A percentile compares a stretch with the other conserved stretches of the same genome.
Conservation (phyloP, 2,329 filamentous ascomycete species). For the Lachnellula arida region DNA sequence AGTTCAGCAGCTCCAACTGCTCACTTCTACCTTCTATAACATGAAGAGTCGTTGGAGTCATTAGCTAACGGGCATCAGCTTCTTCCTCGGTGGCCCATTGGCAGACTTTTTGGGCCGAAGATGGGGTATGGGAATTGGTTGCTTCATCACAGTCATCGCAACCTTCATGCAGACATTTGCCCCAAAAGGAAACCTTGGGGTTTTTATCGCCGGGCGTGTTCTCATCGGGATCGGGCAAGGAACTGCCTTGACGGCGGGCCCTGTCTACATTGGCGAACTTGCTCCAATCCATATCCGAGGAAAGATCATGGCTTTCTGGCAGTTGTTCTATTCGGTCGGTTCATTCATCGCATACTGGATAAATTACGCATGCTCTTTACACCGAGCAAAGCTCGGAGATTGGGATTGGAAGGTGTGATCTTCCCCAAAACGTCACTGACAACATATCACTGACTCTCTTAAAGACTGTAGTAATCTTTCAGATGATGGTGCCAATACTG, state of each 20-base stretch:
- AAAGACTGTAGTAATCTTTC: constrained; percentile 58
- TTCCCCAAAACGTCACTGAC: too few species aligned
- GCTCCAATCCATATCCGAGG: constrained; percentile 60
- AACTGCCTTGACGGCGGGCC: constrained; percentile 61
- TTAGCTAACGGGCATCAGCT: constrained; percentile 35
- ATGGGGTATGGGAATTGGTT: constrained; percentile 60
- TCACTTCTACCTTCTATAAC: background rate
- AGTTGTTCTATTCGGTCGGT: constrained; percentile 62
- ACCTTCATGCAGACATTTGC: constrained; percentile 66
- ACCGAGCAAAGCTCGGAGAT: constrained; percentile 52
- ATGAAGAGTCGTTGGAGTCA: too few species aligned
- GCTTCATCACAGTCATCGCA: constrained; percentile 59
- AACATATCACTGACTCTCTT: background rate
- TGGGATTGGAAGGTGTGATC: constrained; percentile 63
- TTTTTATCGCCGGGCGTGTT: constrained; percentile 64
- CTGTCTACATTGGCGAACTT: constrained; percentile 68
- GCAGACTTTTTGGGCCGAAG: constrained; percentile 59
- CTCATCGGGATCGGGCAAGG: constrained; percentile 68
- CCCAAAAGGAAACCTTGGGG: constrained; percentile 54
- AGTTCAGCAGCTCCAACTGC: background rate
- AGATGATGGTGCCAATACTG: constrained; percentile 57
- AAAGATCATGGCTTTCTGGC: constrained; percentile 66
- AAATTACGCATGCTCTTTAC: constrained; percentile 56
- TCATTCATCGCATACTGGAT: constrained; percentile 63
- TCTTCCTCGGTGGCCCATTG: constrained; percentile 61